Percentiles rank a stretch among this genome's conserved stretches.
These are phyloP conservation scores for Trichoderma sp. DNA, from an alignment of 2,329 filamentous ascomycete species.

Conservation along the genomic window DNA sequence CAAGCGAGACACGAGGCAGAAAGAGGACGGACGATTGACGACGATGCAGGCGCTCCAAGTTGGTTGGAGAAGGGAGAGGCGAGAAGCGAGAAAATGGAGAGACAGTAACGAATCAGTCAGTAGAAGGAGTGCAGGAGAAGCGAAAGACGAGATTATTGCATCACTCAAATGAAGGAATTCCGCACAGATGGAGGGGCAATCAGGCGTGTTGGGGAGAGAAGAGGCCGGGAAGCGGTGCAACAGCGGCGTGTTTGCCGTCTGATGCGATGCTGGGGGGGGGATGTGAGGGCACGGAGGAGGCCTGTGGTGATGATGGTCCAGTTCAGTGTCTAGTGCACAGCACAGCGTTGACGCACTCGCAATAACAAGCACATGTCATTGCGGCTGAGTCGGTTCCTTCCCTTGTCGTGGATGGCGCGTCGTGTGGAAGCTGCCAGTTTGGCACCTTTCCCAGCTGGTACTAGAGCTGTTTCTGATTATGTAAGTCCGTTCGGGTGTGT, in stretches of 20 bases:
- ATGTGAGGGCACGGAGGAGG: neutral
- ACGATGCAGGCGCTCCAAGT: neutral
- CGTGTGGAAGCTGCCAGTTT: neutral
- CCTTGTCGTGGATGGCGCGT: conserved; percentile 8
- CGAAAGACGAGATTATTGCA: conserved; percentile 1
- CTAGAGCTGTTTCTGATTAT: neutral
- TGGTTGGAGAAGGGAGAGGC: neutral
- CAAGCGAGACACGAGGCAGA: neutral
- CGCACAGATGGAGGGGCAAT: neutral
- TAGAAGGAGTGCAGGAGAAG: neutral
- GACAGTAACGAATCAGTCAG: neutral
- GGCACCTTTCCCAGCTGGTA: neutral
- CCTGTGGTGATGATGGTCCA: neutral
- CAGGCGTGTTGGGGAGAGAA: neutral
- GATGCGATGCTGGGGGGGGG: neutral
- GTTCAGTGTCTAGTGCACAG: neutral
- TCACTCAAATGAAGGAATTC: neutral
- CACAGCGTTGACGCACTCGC: neutral
- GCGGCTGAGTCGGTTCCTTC: neutral
- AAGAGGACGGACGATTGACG: neutral
- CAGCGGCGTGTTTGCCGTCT: neutral
- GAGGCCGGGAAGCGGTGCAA: neutral
- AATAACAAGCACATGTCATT: conserved; percentile 13
- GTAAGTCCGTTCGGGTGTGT: neutral
- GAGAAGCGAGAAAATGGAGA: neutral